Percentiles rank a stretch among this genome's conserved stretches.
These are phyloP conservation scores for Podospora appendiculata DNA, from an alignment of 495 filamentous ascomycete species.

Conservation along the genomic window DNA sequence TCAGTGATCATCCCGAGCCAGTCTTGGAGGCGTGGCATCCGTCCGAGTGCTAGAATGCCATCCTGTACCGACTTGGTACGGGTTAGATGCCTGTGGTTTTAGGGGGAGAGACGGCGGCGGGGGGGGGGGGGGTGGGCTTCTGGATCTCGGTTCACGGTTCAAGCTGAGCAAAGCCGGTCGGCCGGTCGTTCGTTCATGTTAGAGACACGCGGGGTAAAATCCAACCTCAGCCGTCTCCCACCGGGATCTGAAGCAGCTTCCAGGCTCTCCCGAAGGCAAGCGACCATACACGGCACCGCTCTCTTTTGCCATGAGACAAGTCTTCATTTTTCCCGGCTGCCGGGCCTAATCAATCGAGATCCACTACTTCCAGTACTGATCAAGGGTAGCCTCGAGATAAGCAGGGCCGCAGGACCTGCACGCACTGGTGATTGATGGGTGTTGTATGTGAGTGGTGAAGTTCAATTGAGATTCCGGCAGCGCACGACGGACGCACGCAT, in stretches of 20 bases:
- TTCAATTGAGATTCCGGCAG: neutral
- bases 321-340: slow-evolving; percentile 10
- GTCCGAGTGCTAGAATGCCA: too few species aligned
- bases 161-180: too few species aligned
- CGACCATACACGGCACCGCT: neutral
- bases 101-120: too few species aligned
- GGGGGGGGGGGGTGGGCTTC: too few species aligned
- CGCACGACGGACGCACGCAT: too few species aligned
- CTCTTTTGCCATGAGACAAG: slow-evolving; percentile 18
- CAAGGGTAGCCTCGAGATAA: too few species aligned
- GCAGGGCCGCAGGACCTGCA: neutral
- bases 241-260: slow-evolving; percentile 11
- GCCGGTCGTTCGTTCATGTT: slow-evolving; percentile 1
- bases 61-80: too few species aligned
- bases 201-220: slow-evolving; percentile 22
- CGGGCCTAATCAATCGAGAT: slow-evolving; percentile 6
- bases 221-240: slow-evolving; percentile 8
- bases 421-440: neutral
- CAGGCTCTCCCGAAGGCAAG: neutral
- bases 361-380: too few species aligned
- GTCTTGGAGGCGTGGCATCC: too few species aligned
- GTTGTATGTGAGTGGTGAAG: neutral
- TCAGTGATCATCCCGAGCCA: too few species aligned
- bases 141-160: too few species aligned
- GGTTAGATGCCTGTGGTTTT: too few species aligned